Evolutionary conservation across 225 moss, liverwort and hornwort species (phyloP), one percentile per base, ranked within the genome.

Genomic region (Straminergon stramineum): DNA sequence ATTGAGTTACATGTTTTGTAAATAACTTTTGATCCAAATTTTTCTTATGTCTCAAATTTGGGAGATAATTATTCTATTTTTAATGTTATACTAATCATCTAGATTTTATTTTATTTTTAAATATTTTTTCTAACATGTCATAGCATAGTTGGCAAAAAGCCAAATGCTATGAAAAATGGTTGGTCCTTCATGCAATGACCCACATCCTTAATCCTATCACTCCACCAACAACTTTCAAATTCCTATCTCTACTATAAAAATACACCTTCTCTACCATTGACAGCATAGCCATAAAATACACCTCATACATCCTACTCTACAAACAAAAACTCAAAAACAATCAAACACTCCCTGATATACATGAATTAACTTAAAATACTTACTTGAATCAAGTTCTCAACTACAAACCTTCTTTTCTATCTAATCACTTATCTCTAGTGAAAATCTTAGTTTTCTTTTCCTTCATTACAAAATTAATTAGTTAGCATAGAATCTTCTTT

Each of bases 401-500:
- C 39, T 5, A 23, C 23, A 7, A 70, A 39, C 1, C 4, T 39
- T 39, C 23, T 2, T 39, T 70, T 39, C 14, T 39, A 14, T 2
- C 14, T 13, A 39, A 7, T 23, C 8, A n/a, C 23, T 41, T 41
- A 26, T 1, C 15, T 2, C 2, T 5, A 8, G 1, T 5, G 2
- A 39, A 4, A 70, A 39, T 41, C 15, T 15, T 8, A 41, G 5
- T 41, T 5, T 41, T 41, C 8, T 8, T 71, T 15, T 2, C 8
- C 2, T 70, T 70, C 8, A 0, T 71, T 24, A 3, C 8, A 8
- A 15, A 71, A 71, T 71, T 26, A 26, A 15, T 15, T 71, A 26
- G 8, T 41, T 8, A 39, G 24, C 2, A 70, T 70, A 70, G 41
- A 23, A 2, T 41, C 37, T n/a, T 13, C 4, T 4, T 68, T 68